Conservation (phyloP, 768 basidiomycete genomes). For the Thelephora aurantiotincta region DNA sequence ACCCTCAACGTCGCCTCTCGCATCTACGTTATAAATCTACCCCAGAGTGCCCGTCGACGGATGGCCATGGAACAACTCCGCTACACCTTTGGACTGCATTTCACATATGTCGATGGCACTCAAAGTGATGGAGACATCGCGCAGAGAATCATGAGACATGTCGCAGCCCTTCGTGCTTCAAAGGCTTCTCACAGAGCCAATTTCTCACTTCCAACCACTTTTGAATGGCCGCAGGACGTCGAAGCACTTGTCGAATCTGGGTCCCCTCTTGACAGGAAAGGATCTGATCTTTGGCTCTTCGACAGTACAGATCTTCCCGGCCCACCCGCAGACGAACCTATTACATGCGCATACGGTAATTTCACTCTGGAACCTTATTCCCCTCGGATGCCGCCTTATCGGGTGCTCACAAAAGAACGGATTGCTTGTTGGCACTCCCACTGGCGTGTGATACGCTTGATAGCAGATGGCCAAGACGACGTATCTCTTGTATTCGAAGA, state of each 20-base stretch:
- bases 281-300: slow-evolving; percentile 11
- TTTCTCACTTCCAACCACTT: slow-evolving; percentile 3
- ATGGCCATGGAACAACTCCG: slow-evolving; percentile 43
- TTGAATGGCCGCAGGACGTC: slow-evolving; percentile 27
- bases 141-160: slow-evolving; percentile 26
- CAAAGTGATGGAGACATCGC: slow-evolving; percentile 26
- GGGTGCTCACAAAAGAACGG: slow-evolving; percentile 41
- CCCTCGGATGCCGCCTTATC: slow-evolving; percentile 26
- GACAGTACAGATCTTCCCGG: background rate
- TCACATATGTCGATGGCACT: slow-evolving; percentile 40
- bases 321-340: slow-evolving; percentile 9
- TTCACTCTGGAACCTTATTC: slow-evolving; percentile 14
- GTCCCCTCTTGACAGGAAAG: slow-evolving; percentile 4
- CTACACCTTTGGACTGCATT: slow-evolving; percentile 28
- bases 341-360: slow-evolving; percentile 25
- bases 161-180: slow-evolving; percentile 14
- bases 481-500: slow-evolving; percentile 57
- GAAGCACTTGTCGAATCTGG: slow-evolving; percentile 12
- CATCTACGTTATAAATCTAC: slow-evolving; percentile 49
- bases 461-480: slow-evolving; percentile 20
- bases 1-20: slow-evolving; percentile 25
- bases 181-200: background rate
- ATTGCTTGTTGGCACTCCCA: slow-evolving; percentile 69
- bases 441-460: slow-evolving; percentile 30
- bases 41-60: slow-evolving; percentile 38